Conservation (phyloP, 305 asterid genomes). For the Fraxinus albicans region DNA sequence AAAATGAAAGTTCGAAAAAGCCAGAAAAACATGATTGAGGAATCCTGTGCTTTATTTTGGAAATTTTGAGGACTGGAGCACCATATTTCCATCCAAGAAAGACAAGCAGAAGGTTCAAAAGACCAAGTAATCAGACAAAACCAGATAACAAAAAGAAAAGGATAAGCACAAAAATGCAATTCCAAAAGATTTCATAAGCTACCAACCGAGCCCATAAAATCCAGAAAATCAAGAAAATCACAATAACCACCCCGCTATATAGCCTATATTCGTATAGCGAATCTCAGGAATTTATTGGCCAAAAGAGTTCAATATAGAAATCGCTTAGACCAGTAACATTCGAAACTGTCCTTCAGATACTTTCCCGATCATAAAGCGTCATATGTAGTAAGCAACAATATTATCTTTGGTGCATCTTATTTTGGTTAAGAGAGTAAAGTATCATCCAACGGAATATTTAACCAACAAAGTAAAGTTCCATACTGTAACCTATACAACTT, state of each 20-base stretch:
- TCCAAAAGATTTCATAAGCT: background rate
- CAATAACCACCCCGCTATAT: background rate
- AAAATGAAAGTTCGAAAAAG: background rate
- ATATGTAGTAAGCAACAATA: background rate
- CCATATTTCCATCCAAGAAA: background rate
- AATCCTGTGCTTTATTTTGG: background rate
- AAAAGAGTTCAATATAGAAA: background rate
- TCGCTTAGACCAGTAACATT: background rate
- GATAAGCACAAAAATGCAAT: background rate
- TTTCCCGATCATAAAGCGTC: no score
- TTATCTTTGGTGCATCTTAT: background rate
- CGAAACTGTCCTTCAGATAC: background rate
- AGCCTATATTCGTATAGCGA: background rate
- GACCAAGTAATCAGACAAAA: background rate
- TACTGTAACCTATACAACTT: background rate
- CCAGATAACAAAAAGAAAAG: background rate
- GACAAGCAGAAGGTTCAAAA: background rate
- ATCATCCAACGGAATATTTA: background rate
- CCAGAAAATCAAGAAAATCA: background rate
- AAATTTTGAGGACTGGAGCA: background rate
- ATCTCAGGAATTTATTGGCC: background rate
- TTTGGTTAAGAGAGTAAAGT: background rate
- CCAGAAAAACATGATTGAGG: background rate
- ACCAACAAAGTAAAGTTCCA: background rate
- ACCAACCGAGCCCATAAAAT: background rate